A percentile compares a stretch with the other conserved stretches of the same genome.
These are phyloP conservation scores for Dothistroma septosporum DNA, from an alignment of 2,329 filamentous ascomycete genomes.

Conservation along the genomic window DNA sequence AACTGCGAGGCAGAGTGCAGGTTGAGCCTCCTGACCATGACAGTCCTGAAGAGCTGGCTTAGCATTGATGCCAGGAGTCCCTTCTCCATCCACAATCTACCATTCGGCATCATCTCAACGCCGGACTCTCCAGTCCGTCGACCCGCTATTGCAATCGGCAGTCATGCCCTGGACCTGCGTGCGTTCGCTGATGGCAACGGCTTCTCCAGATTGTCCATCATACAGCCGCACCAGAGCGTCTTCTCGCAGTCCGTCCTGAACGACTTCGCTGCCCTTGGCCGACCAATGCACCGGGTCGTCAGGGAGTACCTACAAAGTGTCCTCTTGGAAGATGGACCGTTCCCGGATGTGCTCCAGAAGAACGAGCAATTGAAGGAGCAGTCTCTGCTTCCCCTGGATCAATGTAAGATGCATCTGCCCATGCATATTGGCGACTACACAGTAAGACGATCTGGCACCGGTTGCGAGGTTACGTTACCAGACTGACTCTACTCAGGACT, in stretches of 20 bases:
- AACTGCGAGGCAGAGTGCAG: slow-evolving; percentile 32
- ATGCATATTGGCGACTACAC: slow-evolving; percentile 74
- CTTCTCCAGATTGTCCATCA: slow-evolving; percentile 55
- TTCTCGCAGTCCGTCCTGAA: slow-evolving; percentile 66
- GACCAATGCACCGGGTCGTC: slow-evolving; percentile 63
- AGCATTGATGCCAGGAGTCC: slow-evolving; percentile 57
- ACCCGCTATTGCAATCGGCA: slow-evolving; percentile 68
- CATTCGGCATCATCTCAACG: slow-evolving; percentile 76
- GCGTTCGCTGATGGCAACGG: slow-evolving; percentile 57
- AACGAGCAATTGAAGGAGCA: slow-evolving; percentile 56
- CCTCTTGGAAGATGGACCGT: slow-evolving; percentile 56
- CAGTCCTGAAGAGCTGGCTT: slow-evolving; percentile 52
- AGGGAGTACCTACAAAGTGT: slow-evolving; percentile 65
- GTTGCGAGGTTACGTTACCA: neutral
- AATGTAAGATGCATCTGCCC: slow-evolving; percentile 65
- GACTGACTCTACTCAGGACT: slow-evolving; percentile 55
- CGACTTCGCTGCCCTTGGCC: slow-evolving; percentile 68
- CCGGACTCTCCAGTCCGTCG: slow-evolving; percentile 53
- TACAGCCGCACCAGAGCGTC: slow-evolving; percentile 56
- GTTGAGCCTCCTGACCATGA: slow-evolving; percentile 23
- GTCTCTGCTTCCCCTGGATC: slow-evolving; percentile 56
- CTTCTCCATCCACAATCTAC: slow-evolving; percentile 76
- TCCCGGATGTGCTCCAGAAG: slow-evolving; percentile 59
- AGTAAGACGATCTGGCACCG: slow-evolving; percentile 8
- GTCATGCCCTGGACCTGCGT: slow-evolving; percentile 65